Percentiles rank a stretch among this genome's conserved stretches.
Conservation (phyloP, 2,329 filamentous ascomycete species). For the Fusarium torreyae region DNA sequence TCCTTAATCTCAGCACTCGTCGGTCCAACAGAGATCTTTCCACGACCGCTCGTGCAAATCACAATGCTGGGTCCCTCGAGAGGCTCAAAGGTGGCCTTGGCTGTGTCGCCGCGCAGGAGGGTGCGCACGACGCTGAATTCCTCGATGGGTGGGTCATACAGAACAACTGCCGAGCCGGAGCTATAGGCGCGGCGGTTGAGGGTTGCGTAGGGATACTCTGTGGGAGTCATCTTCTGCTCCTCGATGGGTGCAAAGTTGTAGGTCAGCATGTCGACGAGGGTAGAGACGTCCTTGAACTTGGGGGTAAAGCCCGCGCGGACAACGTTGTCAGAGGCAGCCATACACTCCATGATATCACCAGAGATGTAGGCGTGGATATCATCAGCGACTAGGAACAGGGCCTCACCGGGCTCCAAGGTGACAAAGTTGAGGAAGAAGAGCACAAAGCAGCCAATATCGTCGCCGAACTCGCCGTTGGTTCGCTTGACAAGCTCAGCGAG, state of each 20-base stretch:
- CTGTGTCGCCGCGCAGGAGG: slow-evolving; percentile 77
- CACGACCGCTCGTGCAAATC: slow-evolving; percentile 88
- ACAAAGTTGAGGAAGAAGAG: slow-evolving; percentile 98
- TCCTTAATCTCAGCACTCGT: slow-evolving; percentile 82
- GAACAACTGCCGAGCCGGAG: slow-evolving; percentile 77
- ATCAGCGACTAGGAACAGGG: slow-evolving; percentile 95
- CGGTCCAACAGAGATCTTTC: slow-evolving; percentile 87
- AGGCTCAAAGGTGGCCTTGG: slow-evolving; percentile 90
- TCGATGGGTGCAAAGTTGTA: slow-evolving; percentile 96
- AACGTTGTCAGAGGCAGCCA: slow-evolving; percentile 99
- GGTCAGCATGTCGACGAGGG: slow-evolving; percentile 90
- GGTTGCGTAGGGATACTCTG: slow-evolving; percentile 87
- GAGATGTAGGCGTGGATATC: slow-evolving; percentile 97
- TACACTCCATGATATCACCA: slow-evolving; percentile 98
- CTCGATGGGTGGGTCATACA: slow-evolving; percentile 97
- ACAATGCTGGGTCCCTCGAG: slow-evolving; percentile 92
- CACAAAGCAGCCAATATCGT: slow-evolving; percentile 93
- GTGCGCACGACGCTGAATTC: slow-evolving; percentile 94
- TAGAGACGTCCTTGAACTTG: slow-evolving; percentile 97
- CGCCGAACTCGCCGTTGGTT: slow-evolving; percentile 86
- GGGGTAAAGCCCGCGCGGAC: slow-evolving; percentile 97
- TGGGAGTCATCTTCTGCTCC: slow-evolving; percentile 92
- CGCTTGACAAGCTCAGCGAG: slow-evolving; percentile 83
- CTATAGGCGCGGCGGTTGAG: slow-evolving; percentile 87
- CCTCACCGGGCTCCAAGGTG: slow-evolving; percentile 88